Percentiles rank a stretch among this genome's conserved stretches.
These are phyloP conservation scores for Colletotrichum tropicicola DNA, from an alignment of 2,329 filamentous ascomycete genomes.

Conservation along the genomic window DNA sequence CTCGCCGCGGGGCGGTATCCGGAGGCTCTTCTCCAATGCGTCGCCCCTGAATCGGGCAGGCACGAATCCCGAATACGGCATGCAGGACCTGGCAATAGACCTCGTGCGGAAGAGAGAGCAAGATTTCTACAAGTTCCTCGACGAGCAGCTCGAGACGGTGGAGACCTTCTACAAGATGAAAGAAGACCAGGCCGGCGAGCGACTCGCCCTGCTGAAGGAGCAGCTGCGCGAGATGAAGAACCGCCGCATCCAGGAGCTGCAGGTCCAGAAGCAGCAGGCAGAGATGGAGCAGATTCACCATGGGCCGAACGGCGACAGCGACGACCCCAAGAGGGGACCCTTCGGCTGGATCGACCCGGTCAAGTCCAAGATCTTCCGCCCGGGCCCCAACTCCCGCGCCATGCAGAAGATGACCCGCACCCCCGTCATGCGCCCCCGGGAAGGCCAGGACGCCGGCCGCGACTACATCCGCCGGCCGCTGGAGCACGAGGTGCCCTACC, in stretches of 20 bases:
- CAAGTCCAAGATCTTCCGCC: conserved; percentile 61
- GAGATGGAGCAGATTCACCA: conserved; percentile 36
- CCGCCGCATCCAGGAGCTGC: conserved; percentile 77
- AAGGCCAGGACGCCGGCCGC: conserved; percentile 44
- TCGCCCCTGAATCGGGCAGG: conserved; percentile 44
- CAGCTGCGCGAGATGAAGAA: conserved; percentile 96
- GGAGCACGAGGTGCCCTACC: conserved; percentile 78
- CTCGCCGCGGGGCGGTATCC: conserved; percentile 36
- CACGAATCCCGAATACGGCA: conserved; percentile 50
- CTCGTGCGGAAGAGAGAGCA: conserved; percentile 77
- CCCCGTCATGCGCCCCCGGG: conserved; percentile 47
- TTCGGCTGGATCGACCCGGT: conserved; percentile 61
- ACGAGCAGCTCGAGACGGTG: conserved; percentile 88
- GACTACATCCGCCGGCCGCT: conserved; percentile 62
- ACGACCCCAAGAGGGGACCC: conserved; percentile 33
- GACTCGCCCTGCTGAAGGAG: conserved; percentile 76
- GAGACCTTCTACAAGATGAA: conserved; percentile 89
- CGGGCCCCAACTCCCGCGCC: conserved; percentile 69
- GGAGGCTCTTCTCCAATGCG: conserved; percentile 50
- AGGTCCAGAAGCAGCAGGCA: conserved; percentile 49
- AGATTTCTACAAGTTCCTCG: conserved; percentile 90
- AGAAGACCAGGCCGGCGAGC: conserved; percentile 82
- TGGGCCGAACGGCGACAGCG: conserved; percentile 36
- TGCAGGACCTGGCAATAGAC: conserved; percentile 53
- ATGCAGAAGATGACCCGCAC: conserved; percentile 63